Conservation (phyloP, 768 basidiomycete genomes). For the Suillus americanus region DNA sequence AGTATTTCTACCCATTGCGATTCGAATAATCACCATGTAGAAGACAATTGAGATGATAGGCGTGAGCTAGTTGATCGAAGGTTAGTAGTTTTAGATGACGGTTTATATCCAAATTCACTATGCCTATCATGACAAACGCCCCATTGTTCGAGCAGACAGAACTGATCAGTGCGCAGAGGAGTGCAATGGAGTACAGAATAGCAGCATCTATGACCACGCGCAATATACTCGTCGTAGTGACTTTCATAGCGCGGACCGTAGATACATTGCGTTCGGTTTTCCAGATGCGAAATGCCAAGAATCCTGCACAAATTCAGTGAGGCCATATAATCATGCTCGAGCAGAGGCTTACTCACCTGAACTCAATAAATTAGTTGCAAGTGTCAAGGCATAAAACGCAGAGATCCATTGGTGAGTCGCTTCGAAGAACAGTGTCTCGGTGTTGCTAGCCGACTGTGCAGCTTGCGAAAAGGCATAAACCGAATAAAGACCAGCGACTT, state of each 20-base stretch:
- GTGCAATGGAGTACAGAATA: conserved; percentile 5
- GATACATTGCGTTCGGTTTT: conserved; percentile 1
- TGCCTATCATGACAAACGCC: too few relatives aligned
- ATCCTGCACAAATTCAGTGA: background rate
- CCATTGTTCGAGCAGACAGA: too few relatives aligned
- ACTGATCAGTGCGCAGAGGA: conserved; percentile 1
- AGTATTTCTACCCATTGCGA: too few relatives aligned
- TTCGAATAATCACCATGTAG: too few relatives aligned
- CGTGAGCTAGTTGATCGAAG: too few relatives aligned
- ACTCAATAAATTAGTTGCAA: conserved; percentile 8
- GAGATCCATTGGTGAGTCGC: background rate
- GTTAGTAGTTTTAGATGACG: too few relatives aligned
- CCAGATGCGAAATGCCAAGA: conserved; percentile 9
- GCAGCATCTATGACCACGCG: conserved; percentile 7
- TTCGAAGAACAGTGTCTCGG: too few relatives aligned
- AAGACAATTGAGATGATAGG: too few relatives aligned
- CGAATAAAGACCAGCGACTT: too few relatives aligned
- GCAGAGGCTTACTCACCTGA: conserved; percentile 2
- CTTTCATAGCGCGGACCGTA: background rate
- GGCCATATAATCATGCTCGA: background rate
- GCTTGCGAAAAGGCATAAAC: too few relatives aligned
- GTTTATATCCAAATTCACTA: too few relatives aligned
- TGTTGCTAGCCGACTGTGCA: too few relatives aligned
- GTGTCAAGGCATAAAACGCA: conserved; percentile 3
- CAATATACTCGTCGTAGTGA: background rate